phyloP scores from a whole-genome alignment of 1,284 basidiomycete genomes.

The Cutaneotrichosporon cyanovorans region DNA sequence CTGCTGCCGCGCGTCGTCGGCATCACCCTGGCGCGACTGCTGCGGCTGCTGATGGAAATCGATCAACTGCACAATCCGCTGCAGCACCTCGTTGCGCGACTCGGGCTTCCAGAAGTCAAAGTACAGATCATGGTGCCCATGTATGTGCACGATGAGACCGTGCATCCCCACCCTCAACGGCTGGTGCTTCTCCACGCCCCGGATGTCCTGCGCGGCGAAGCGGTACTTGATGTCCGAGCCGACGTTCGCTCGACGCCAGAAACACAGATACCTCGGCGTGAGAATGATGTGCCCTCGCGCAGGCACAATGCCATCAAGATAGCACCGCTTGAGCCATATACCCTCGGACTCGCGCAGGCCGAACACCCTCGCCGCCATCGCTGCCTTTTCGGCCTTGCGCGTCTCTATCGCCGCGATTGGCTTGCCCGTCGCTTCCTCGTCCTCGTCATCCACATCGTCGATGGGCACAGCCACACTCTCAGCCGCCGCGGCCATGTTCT shows the following conservation, averaged over 20 bases:
- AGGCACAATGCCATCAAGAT: conserved; percentile 34
- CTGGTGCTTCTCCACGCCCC: conserved; percentile 44
- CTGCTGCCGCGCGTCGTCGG: not conserved
- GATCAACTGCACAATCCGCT: conserved; percentile 19
- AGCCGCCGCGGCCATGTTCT: not conserved
- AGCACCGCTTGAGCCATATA: conserved; percentile 45
- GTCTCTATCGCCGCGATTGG: conserved; percentile 13
- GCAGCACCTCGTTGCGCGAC: conserved; percentile 49
- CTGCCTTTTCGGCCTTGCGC: conserved; percentile 32
- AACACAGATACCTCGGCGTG: conserved; percentile 39
- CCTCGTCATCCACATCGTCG: conserved; percentile 7
- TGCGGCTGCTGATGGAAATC: not conserved
- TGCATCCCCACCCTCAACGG: conserved; percentile 46
- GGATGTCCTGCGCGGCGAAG: conserved; percentile 49
- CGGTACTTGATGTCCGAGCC: conserved; percentile 50
- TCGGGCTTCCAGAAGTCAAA: conserved; percentile 52
- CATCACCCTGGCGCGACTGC: conserved; percentile 6
- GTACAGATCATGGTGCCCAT: conserved; percentile 50
- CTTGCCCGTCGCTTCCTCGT: conserved; percentile 2
- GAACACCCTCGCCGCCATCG: conserved; percentile 37
- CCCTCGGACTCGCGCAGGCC: conserved; percentile 41
- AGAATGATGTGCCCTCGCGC: conserved; percentile 44
- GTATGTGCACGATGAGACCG: conserved; percentile 51
- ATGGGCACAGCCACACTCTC: not conserved
- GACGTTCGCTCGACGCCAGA: conserved; percentile 40